Conservation (phyloP, 306 rosid genomes). For the Hippophae tibetana region DNA sequence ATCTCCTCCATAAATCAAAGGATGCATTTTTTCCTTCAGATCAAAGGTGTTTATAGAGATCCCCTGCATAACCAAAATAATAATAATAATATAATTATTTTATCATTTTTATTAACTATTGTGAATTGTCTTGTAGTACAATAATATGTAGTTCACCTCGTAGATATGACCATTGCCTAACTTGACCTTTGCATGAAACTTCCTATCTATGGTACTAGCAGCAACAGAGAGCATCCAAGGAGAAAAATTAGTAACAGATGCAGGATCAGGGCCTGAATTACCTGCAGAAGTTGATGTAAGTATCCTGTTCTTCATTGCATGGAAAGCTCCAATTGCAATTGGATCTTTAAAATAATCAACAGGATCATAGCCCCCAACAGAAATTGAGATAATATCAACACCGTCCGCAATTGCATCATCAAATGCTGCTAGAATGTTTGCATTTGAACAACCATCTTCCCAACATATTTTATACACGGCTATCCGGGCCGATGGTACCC, state of each 20-base stretch:
- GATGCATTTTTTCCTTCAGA: background rate
- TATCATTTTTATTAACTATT: no score
- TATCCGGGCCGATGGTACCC: conserved; percentile 28
- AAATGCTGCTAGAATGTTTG: conserved; percentile 23
- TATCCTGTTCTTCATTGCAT: conserved; percentile 38
- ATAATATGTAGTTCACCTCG: conserved; percentile 12
- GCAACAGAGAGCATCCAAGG: conserved; percentile 60
- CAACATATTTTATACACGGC: conserved; percentile 39
- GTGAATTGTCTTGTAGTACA: no score
- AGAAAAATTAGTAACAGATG: conserved; percentile 8
- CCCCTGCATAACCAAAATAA: background rate
- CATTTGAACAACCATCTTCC: background rate
- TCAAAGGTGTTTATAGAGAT: conserved; percentile 12
- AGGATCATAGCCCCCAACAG: background rate
- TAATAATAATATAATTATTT: background rate
- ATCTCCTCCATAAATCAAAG: conserved; percentile 2
- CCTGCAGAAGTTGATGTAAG: conserved; percentile 33
- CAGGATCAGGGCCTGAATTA: conserved; percentile 20
- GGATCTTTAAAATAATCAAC: conserved; percentile 13
- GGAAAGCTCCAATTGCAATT: conserved; percentile 45
- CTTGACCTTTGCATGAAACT: conserved; percentile 24
- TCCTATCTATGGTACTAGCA: conserved; percentile 34
- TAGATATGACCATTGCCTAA: conserved; percentile 25
- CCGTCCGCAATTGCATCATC: conserved; percentile 34
- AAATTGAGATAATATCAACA: conserved; percentile 37